A percentile compares a stretch with the other conserved stretches of the same genome.
These are phyloP conservation scores for Pseudocercospora ulei DNA, from an alignment of 2,329 filamentous ascomycete genomes.

Conservation along the genomic window DNA sequence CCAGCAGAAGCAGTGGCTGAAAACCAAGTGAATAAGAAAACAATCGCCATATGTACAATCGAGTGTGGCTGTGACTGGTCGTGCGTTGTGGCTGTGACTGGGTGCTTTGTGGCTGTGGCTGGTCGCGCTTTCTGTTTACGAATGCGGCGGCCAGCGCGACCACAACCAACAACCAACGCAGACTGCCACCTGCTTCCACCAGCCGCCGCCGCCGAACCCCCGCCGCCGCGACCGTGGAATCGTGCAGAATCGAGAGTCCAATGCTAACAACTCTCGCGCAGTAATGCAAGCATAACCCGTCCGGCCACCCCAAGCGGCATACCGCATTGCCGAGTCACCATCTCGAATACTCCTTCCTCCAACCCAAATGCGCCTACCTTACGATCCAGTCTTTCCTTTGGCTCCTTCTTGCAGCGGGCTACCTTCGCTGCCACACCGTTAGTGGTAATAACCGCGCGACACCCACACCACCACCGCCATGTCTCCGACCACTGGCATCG, in stretches of 20 bases:
- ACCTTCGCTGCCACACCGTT: not conserved
- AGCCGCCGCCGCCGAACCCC: not conserved
- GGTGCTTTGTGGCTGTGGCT: slow-evolving; percentile 1
- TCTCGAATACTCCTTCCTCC: not conserved
- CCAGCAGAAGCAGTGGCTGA: not conserved
- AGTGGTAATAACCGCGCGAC: slow-evolving; percentile 7
- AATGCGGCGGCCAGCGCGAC: slow-evolving; percentile 5
- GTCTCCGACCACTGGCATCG: slow-evolving; percentile 47
- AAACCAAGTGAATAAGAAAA: not conserved
- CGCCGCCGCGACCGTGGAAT: not conserved
- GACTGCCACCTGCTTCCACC: not conserved
- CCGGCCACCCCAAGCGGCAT: not conserved
- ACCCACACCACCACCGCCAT: slow-evolving; percentile 36
- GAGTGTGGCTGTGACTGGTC: slow-evolving; percentile 1
- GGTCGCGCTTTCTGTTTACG: slow-evolving; percentile 2
- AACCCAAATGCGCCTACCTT: slow-evolving; percentile 2
- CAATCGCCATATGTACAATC: not conserved
- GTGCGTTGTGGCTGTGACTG: not conserved
- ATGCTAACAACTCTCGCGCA: too few relatives aligned
- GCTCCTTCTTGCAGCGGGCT: not conserved
- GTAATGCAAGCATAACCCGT: not conserved
- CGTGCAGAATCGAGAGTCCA: too few relatives aligned
- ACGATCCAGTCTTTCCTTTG: not conserved
- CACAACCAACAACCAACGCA: slow-evolving; percentile 1
- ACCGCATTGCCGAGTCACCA: slow-evolving; percentile 1